Conservation (phyloP, 202 grass and related monocot species). For the Brachypodium distachyon region DNA sequence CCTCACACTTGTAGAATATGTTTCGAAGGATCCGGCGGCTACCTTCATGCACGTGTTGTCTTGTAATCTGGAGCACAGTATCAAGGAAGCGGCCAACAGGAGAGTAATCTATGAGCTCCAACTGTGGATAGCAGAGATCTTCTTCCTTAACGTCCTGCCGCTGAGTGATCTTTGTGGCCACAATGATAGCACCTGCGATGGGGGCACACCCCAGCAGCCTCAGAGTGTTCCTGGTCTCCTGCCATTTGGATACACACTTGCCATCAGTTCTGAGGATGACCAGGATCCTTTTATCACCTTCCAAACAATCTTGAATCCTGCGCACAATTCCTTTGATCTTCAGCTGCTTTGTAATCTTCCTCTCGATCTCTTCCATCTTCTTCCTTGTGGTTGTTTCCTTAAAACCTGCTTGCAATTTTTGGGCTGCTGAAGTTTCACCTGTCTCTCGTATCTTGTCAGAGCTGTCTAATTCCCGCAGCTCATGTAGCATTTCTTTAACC, state of each 20-base stretch:
- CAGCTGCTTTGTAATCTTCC: not conserved
- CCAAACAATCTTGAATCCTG: not conserved
- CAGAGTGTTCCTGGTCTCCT: not conserved
- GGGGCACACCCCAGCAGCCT: accelerated
- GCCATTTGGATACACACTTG: not conserved
- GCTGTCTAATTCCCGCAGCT: not conserved
- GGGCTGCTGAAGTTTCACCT: no score
- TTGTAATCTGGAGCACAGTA: not conserved
- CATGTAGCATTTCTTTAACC: not conserved
- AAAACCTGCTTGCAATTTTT: no score
- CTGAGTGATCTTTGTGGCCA: no score
- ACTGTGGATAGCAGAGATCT: not conserved
- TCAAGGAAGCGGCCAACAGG: not conserved
- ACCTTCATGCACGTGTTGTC: not conserved
- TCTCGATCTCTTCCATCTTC: not conserved
- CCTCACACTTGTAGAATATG: not conserved
- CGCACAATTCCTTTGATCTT: not conserved
- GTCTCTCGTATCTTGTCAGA: not conserved
- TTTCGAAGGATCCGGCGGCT: not conserved
- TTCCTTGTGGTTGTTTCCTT: not conserved
- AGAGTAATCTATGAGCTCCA: conserved; percentile 3
- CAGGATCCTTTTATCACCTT: accelerated
- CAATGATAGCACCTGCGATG: no score
- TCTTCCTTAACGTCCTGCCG: no score
- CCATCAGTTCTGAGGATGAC: not conserved